Evolutionary conservation across 306 rosid genomes (phyloP), one percentile per base, ranked within the genome.

Genomic region (Astragalus glycyphyllos): DNA sequence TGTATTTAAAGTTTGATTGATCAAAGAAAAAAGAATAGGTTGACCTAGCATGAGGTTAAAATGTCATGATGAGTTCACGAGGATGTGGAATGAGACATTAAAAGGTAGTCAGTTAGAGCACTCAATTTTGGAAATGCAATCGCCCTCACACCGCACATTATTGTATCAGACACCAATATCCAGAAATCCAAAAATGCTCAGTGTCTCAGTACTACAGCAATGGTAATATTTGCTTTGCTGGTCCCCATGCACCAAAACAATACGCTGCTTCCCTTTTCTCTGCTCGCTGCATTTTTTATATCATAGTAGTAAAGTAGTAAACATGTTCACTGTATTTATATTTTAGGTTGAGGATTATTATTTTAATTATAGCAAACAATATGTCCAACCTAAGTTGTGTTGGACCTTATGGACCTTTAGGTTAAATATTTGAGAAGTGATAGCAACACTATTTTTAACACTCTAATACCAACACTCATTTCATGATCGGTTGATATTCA

Each of bases 31-130:
- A 3, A 2, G 20, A 35, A 41, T 5, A 63, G 60, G 80, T 75
- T 86, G 90, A 81, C 77, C 68, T 58, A 53, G 68, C 40, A 69
- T 69, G 77, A 58, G 57, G 80, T 34, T 68, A 68, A 69, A 80
- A 26, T n/a, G n/a, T 78, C 81, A 84, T 82, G 86, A 87, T 80
- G 84, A 65, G 14, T 82, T 87, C 91, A 87, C 89, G 84, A 55
- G 84, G 84, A 61, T 68, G 55, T 55, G 34, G 82, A 75, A 58
- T 71, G 75, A 82, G 81, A 29, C 54, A 74, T 62, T 11, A 75
- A 68, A 72, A 64, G 78, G 58, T 53, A 11, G 83, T 80, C 83
- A 79, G 88, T 41, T 66, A 61, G 44, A 47, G 78, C 78, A 72
- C 78, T 82, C 70, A 73, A 80, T 82, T 75, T 57, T 53, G 84